Evolutionary conservation across 1,284 basidiomycete genomes (phyloP), one percentile per base, ranked within the genome.

Genomic region (Sporisorium scitamineum): DNA sequence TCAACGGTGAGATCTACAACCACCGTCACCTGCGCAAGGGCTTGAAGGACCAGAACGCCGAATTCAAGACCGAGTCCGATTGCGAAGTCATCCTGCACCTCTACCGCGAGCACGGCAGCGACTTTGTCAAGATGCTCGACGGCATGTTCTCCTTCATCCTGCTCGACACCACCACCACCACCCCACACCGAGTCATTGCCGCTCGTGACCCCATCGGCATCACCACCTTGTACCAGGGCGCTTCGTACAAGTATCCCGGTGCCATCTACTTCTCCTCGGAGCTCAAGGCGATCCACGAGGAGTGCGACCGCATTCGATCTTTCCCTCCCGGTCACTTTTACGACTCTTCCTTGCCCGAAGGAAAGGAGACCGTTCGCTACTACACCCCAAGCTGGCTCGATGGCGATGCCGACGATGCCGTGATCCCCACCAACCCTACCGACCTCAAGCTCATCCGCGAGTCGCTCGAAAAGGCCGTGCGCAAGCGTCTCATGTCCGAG

Each of bases 1-100:
- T 99, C 85, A 99, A 99, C 87, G 97, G 97, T 61, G 97, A 99
- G 87, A 99, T 99, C 83, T 99, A 99, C 90, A 99, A 99, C 89
- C 94, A 99, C 86, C 87, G 94, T 67, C 89, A 91, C 39, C 90
- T 99, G 52, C 91, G 94, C 75, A 90, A 92, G 64, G 87, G 86
- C 29, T 88, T 95, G 79, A 80, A 84, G 70, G 73, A 80, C 51
- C 59, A 90, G 89, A 80, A 79, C 86, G 90, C 91, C 74, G 91
- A 91, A 70, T 97, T 99, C 90, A 97, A 94, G 89, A 98, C 96
- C 0, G 94, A 97, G 85, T 98, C 95, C 0, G 97, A 99, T 85
- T 99, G 97, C 87, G 97, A 99, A 87, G 92, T 97, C 82, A 97
- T 99, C 84, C 90, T 99, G 78, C 85, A 86, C 55, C 80, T 86